Evolutionary conservation across 345 rosid genomes (phyloP).

Genomic region (Acer yangbiense): DNA sequence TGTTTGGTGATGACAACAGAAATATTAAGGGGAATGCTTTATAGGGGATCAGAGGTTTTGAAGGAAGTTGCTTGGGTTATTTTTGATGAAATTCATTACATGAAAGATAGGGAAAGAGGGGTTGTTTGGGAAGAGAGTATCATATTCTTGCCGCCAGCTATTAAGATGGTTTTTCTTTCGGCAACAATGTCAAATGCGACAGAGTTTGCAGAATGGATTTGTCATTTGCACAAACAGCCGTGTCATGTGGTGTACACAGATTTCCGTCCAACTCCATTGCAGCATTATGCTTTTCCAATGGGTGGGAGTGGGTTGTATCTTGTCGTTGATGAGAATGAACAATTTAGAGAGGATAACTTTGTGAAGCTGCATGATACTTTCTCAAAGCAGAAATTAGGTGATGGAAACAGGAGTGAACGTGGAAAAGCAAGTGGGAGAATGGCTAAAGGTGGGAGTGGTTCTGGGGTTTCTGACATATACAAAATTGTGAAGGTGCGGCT

Average conservation of each 20-base stretch:
- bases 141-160: slow-evolving; percentile 88
- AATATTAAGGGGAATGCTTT: slow-evolving; percentile 96
- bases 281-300: slow-evolving; percentile 94
- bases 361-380: slow-evolving; percentile 87
- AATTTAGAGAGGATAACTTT: slow-evolving; percentile 90
- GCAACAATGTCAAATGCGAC: slow-evolving; percentile 99
- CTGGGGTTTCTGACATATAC: slow-evolving; percentile 88
- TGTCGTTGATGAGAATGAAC: slow-evolving; percentile 95
- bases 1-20: slow-evolving; percentile 98
- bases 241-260: slow-evolving; percentile 98
- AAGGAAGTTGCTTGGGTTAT: slow-evolving; percentile 99
- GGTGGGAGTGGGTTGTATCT: slow-evolving; percentile 93
- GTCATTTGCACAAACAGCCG: slow-evolving; percentile 90
- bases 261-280: slow-evolving; percentile 96
- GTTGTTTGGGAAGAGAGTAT: slow-evolving; percentile 99
- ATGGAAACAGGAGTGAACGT: slow-evolving; percentile 53
- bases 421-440: slow-evolving; percentile 82
- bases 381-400: slow-evolving; percentile 62
- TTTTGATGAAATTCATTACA: slow-evolving; percentile 97
- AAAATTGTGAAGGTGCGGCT: slow-evolving; percentile 88
- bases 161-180: slow-evolving; percentile 97
- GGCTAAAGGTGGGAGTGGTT: slow-evolving; percentile 71
- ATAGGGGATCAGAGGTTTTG: slow-evolving; percentile 88
- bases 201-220: slow-evolving; percentile 97
- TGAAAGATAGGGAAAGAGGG: slow-evolving; percentile 97